Base-by-base conservation (phyloP, 352 stramenopile genomes). In the Globisporangium paroecandrum region DNA sequence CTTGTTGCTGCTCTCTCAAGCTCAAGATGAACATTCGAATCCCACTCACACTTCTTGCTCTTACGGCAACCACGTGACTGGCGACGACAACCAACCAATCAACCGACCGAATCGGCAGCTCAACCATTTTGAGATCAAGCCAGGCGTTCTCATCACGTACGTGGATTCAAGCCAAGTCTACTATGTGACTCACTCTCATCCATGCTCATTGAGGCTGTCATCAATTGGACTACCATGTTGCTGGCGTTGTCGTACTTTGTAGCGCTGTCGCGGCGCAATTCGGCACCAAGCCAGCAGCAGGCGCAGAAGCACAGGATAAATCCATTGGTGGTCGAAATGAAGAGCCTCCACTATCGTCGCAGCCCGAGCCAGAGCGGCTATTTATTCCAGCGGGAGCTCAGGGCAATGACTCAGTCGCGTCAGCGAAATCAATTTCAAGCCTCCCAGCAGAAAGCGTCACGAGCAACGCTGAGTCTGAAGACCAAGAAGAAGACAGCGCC, bases 101-200 rank as follows among this genome's bases (percentile, higher is more conserved):
- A 32, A 46, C 27, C 6, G 20, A 9, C 36, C 54, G 7, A 61
- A 29, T 46, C 4, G 29, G 20, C 69, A 95, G 87, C 62, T 95
- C 46, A 77, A 94, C 56, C 76, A 86, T 60, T 89, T 90, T 36
- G 85, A 95, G 81, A 82, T 95, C 76, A 95, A 94, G 67, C 87
- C 87, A 7, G 87, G 85, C 25, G 84, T 95, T 25, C 71, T 87
- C 32, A 90, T 95, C 76, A 94, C 81, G 87, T 95, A 81, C 32
- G 74, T 41, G 22, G 3, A 41, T 6, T 6, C 6, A 18, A 27
- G 10, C 0, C 38, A 20, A 46, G 13, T 10, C 47, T 55, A 4
- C 15, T 8, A 22, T 18, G 18, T 18, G 49, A 8, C 1, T 25
- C 25, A 3, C 32, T 38, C 32, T 38, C 32, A 1, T 38, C 32